Conservation (phyloP, 2,329 filamentous ascomycete genomes). For the Teratosphaeria epicoccoides region DNA sequence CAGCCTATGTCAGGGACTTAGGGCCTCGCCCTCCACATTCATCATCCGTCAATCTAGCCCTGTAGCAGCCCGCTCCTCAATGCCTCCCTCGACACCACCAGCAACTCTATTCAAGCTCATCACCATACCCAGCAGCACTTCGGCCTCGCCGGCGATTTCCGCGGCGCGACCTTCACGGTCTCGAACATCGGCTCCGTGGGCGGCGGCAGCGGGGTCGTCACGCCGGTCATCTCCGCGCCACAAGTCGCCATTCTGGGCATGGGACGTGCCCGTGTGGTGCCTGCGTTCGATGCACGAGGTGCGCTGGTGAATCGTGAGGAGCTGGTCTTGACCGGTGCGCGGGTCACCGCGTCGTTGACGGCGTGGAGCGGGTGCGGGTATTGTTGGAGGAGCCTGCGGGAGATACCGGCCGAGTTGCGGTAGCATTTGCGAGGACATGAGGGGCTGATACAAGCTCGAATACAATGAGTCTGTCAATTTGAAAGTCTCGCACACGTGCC, state of each 20-base stretch:
- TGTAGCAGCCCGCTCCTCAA: too few relatives aligned
- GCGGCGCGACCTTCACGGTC: conserved; percentile 83
- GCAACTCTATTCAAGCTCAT: too few relatives aligned
- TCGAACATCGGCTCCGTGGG: conserved; percentile 96
- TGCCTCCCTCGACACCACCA: too few relatives aligned
- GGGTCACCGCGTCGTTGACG: conserved; percentile 88
- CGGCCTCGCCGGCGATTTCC: too few relatives aligned
- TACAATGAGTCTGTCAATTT: too few relatives aligned
- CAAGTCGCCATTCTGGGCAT: conserved; percentile 90
- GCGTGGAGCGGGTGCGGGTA: conserved; percentile 71
- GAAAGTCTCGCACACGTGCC: too few relatives aligned
- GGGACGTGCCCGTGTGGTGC: conserved; percentile 67
- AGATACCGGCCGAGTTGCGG: conserved; percentile 74
- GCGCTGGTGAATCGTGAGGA: conserved; percentile 64
- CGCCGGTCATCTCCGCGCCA: conserved; percentile 78
- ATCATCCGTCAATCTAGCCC: too few relatives aligned
- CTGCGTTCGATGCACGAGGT: conserved; percentile 54
- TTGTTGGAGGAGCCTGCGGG: conserved; percentile 75
- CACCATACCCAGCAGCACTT: too few relatives aligned
- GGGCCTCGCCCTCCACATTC: too few relatives aligned
- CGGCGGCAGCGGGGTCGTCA: conserved; percentile 81
- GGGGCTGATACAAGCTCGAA: too few relatives aligned
- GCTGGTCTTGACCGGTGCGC: conserved; percentile 91
- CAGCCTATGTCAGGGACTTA: too few relatives aligned
- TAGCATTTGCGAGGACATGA: too few relatives aligned